Percentiles rank a stretch among this genome's conserved stretches.
Conservation (phyloP, 352 stramenopile genomes). For the Pythium biforme region DNA sequence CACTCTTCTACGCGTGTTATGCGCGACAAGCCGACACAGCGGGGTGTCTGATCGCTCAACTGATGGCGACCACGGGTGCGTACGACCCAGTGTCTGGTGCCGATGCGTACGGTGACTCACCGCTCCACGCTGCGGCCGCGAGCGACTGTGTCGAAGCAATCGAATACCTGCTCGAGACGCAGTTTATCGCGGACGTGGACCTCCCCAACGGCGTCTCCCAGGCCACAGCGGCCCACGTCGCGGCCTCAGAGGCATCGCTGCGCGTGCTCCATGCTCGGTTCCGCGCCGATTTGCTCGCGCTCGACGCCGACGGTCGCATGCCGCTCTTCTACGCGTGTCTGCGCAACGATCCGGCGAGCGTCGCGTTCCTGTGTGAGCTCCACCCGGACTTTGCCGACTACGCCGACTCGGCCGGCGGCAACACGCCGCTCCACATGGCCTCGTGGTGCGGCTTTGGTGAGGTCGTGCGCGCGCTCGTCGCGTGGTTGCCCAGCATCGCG, state of each 20-base stretch:
- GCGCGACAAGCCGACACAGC: slow-evolving; percentile 47
- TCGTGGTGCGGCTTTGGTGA: slow-evolving; percentile 41
- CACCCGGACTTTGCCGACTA: slow-evolving; percentile 73
- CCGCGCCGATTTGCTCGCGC: slow-evolving; percentile 48
- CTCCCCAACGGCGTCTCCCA: slow-evolving; percentile 38
- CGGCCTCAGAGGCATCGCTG: slow-evolving; percentile 36
- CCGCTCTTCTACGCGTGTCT: slow-evolving; percentile 63
- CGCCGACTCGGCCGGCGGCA: slow-evolving; percentile 48
- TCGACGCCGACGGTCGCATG: slow-evolving; percentile 57
- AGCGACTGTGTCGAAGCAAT: slow-evolving; percentile 36
- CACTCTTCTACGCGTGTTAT: slow-evolving; percentile 76
- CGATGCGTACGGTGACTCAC: slow-evolving; percentile 57
- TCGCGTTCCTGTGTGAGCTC: slow-evolving; percentile 46
- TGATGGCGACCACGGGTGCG: neutral
- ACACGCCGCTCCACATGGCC: slow-evolving; percentile 63
- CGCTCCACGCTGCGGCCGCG: slow-evolving; percentile 53
- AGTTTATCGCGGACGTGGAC: slow-evolving; percentile 38
- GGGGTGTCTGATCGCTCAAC: slow-evolving; percentile 36
- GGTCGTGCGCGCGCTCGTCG: slow-evolving; percentile 35
- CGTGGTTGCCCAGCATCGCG: slow-evolving; percentile 41
- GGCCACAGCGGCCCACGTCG: slow-evolving; percentile 44
- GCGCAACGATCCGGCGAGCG: slow-evolving; percentile 44
- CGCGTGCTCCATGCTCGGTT: slow-evolving; percentile 39
- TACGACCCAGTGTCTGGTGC: slow-evolving; percentile 19
- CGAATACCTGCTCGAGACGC: slow-evolving; percentile 38